phyloP scores from a whole-genome alignment of 2,329 filamentous ascomycete species.

The Magnaporthiopsis rhizophila region DNA sequence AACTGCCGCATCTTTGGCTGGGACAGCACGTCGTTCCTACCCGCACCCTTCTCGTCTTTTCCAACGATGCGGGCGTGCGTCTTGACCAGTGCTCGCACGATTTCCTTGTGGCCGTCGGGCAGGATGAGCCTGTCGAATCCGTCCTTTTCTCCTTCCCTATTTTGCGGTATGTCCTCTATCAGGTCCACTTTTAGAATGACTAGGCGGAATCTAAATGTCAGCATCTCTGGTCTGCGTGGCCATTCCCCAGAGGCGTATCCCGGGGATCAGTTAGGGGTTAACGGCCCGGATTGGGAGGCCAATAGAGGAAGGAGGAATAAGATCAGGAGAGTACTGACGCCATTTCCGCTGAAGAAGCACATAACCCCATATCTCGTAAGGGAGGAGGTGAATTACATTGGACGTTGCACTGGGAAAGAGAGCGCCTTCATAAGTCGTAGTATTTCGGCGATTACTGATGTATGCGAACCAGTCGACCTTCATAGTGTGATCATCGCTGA shows the following conservation, averaged over 20 bases:
- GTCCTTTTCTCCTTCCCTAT: not conserved
- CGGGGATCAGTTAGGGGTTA: too few relatives aligned
- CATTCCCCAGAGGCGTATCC: too few relatives aligned
- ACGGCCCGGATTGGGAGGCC: too few relatives aligned
- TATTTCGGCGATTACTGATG: not conserved
- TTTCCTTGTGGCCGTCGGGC: conserved; percentile 14
- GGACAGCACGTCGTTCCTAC: conserved; percentile 14
- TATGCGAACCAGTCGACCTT: not conserved
- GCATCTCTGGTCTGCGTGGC: not conserved
- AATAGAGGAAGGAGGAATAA: conserved; percentile 1
- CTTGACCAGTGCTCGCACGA: conserved; percentile 15
- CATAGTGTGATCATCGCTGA: not conserved
- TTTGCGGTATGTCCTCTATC: not conserved
- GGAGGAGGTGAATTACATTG: not conserved
- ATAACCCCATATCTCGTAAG: not conserved
- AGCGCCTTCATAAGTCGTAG: too few relatives aligned
- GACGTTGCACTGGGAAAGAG: too few relatives aligned
- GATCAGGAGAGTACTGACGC: not conserved
- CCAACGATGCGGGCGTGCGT: conserved; percentile 11
- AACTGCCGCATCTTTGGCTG: not conserved
- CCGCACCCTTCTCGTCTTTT: conserved; percentile 8
- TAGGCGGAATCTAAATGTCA: not conserved
- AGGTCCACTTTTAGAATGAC: not conserved
- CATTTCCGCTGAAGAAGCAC: not conserved
- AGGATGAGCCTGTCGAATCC: conserved; percentile 18